Percentiles rank a stretch among this genome's conserved stretches.
phyloP scores from a whole-genome alignment of 208 protist genomes.

The Leishmania lainsoni region DNA sequence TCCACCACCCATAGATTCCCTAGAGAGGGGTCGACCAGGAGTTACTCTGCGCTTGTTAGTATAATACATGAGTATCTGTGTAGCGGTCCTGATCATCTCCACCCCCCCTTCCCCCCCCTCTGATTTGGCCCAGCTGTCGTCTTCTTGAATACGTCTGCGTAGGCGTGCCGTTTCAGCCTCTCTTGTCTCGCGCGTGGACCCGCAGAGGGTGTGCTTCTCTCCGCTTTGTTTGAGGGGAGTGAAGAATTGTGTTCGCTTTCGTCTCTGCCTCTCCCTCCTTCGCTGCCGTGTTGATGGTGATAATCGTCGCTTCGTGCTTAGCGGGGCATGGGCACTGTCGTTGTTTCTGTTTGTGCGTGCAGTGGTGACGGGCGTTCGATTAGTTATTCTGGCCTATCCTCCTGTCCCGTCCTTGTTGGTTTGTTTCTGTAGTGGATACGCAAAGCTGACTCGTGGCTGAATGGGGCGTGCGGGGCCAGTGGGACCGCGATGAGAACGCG shows the following conservation, averaged over 20 bases:
- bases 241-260: background rate
- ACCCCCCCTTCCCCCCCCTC: background rate
- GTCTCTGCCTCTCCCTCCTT: background rate
- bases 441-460: background rate
- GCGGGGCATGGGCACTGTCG: background rate
- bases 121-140: background rate
- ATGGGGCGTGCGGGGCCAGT: background rate
- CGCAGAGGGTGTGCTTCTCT: background rate
- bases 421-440: background rate
- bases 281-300: background rate
- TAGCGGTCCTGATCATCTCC: background rate
- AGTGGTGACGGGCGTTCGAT: background rate
- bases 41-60: background rate
- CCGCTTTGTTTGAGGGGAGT: background rate
- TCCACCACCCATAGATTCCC: background rate
- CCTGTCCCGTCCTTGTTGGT: background rate
- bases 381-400: background rate
- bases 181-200: background rate
- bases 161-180: background rate
- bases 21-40: background rate
- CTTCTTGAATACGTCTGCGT: background rate
- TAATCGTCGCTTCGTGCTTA: background rate
- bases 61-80: background rate
- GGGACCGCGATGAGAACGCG: background rate
- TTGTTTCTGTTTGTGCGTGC: background rate